Conservation (phyloP, 164 flowering plant genomes). For the Aristolochia fimbriata region DNA sequence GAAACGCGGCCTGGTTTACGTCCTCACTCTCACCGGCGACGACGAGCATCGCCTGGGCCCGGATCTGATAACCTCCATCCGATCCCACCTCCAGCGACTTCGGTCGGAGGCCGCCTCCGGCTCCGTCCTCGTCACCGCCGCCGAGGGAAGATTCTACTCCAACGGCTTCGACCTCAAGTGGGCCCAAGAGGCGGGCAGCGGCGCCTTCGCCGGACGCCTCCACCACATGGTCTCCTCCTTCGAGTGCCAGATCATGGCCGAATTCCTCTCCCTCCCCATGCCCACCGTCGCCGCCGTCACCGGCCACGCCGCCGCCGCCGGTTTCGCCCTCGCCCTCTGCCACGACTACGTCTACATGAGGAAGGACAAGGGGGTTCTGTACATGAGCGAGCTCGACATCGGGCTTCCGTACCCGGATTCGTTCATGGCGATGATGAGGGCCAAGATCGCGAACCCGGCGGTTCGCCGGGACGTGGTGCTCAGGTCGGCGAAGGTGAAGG, state of each 20-base stretch:
- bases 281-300: constrained; percentile 79
- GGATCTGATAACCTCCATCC: constrained; percentile 25
- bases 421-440: constrained; percentile 21
- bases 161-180: constrained; percentile 69
- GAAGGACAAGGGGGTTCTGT: constrained; percentile 51
- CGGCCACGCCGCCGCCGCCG: constrained; percentile 82
- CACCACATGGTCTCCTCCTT: constrained; percentile 15
- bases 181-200: constrained; percentile 22
- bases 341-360: constrained; percentile 76
- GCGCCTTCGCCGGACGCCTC: constrained; percentile 12
- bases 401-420: constrained; percentile 13
- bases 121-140: constrained; percentile 57
- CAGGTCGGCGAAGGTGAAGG: constrained; percentile 42
- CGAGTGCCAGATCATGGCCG: constrained; percentile 23
- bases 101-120: constrained; percentile 30
- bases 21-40: constrained; percentile 41
- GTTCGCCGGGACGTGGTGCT: constrained; percentile 31
- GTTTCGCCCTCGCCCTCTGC: constrained; percentile 42
- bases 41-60: constrained; percentile 45
- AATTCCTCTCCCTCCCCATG: constrained; percentile 57
- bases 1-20: constrained; percentile 29
- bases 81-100: constrained; percentile 21
- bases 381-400: constrained; percentile 82
- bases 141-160: constrained; percentile 74
- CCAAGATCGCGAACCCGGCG: constrained; percentile 29